These are phyloP conservation scores for Hibiscus tridactylites DNA, from an alignment of 345 rosid genomes.

Conservation along the genomic window DNA sequence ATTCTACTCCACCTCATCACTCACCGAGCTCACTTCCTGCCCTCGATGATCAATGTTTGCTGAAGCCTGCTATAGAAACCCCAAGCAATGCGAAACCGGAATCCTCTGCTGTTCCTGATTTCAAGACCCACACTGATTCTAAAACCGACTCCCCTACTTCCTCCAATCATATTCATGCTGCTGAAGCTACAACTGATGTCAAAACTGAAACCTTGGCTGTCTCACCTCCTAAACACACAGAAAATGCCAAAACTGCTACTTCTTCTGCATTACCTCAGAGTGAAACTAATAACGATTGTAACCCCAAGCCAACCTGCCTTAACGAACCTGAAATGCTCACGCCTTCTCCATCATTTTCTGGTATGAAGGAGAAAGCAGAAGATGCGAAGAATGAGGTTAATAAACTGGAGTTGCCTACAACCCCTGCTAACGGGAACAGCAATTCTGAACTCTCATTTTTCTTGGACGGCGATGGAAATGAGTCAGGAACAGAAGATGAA, in stretches of 20 bases:
- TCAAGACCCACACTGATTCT: conserved; percentile 16
- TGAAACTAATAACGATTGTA: conserved; percentile 21
- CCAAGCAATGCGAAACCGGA: conserved; percentile 15
- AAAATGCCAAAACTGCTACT: conserved; percentile 8
- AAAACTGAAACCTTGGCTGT: not conserved
- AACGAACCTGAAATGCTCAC: conserved; percentile 17
- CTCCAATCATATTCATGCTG: conserved; percentile 17
- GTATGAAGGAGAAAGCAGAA: conserved; percentile 23
- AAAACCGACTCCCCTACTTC: conserved; percentile 8
- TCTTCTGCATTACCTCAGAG: conserved; percentile 17
- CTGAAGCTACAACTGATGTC: conserved; percentile 11
- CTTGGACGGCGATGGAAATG: conserved; percentile 34
- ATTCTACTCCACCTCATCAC: conserved; percentile 11
- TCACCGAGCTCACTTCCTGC: conserved; percentile 16
- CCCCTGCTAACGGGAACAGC: conserved; percentile 26
- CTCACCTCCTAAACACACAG: not conserved
- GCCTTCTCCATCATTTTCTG: conserved; percentile 22
- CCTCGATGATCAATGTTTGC: conserved; percentile 14
- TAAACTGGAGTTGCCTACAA: conserved; percentile 17
- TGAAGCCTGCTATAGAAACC: conserved; percentile 18
- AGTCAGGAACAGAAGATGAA: conserved; percentile 61
- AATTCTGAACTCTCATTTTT: conserved; percentile 35
- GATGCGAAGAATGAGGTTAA: conserved; percentile 26
- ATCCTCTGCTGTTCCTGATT: conserved; percentile 17
- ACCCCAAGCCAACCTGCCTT: conserved; percentile 8